A percentile compares a stretch with the other conserved stretches of the same genome.
Conservation (phyloP, 208 protist genomes). For the Borovskyia barvae region DNA sequence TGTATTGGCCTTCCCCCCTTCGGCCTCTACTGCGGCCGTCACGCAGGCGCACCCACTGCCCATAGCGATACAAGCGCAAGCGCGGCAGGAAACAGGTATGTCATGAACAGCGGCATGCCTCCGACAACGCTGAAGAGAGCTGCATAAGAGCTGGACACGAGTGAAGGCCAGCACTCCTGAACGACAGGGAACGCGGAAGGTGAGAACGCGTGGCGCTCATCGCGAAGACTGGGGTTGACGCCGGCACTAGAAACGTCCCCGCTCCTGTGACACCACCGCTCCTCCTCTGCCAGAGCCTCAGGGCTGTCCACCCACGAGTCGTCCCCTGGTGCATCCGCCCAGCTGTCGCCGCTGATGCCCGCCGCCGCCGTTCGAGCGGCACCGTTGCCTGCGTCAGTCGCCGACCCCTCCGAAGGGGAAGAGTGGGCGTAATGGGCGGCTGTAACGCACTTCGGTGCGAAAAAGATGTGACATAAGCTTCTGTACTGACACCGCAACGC, state of each 20-base stretch:
- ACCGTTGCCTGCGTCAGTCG: not conserved
- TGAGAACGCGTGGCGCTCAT: not conserved
- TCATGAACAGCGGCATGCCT: slow-evolving; percentile 58
- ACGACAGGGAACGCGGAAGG: slow-evolving; percentile 13
- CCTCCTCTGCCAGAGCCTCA: slow-evolving; percentile 46
- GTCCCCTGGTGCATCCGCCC: slow-evolving; percentile 30
- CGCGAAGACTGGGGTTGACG: too few relatives aligned
- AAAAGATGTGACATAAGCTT: not conserved
- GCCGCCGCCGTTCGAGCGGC: not conserved
- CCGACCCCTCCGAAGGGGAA: too few relatives aligned
- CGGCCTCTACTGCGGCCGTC: too few relatives aligned
- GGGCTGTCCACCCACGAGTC: slow-evolving; percentile 69
- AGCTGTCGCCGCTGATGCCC: not conserved
- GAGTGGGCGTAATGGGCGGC: not conserved
- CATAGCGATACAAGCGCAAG: slow-evolving; percentile 16
- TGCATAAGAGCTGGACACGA: slow-evolving; percentile 39
- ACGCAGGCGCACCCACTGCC: slow-evolving; percentile 11
- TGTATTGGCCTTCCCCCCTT: too few relatives aligned
- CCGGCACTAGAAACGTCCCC: not conserved
- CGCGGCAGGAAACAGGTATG: slow-evolving; percentile 40
- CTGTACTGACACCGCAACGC: slow-evolving; percentile 2
- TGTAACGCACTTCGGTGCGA: not conserved
- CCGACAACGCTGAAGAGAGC: slow-evolving; percentile 51
- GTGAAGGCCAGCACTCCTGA: slow-evolving; percentile 42
- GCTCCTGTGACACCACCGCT: slow-evolving; percentile 16